phyloP scores from a whole-genome alignment of 805 yeast genomes.

The Ogataea paradorogensis region DNA sequence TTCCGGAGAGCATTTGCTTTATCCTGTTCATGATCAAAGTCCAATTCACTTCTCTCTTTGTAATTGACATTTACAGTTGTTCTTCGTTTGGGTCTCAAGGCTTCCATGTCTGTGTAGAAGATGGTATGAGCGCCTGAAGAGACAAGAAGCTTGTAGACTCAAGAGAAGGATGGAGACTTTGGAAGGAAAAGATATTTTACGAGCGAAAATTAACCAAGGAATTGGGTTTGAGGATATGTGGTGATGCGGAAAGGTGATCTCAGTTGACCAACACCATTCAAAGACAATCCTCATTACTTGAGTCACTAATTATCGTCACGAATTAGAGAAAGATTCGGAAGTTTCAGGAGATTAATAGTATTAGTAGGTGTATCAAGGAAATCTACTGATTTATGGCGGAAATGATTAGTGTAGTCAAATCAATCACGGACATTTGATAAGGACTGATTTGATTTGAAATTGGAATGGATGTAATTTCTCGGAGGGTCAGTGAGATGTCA shows the following conservation, averaged over 20 bases:
- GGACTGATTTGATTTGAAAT: no score
- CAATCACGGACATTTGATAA: no score
- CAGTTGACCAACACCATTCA: neutral
- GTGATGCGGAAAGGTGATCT: neutral
- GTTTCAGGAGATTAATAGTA: no score
- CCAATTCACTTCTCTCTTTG: slow-evolving; percentile 32
- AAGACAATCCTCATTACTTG: no score
- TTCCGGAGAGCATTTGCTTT: slow-evolving; percentile 2
- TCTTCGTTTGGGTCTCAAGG: slow-evolving; percentile 31
- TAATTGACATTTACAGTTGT: slow-evolving; percentile 33
- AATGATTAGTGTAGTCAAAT: no score
- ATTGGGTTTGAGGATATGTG: neutral
- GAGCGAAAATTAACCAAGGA: slow-evolving; percentile 3
- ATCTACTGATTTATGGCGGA: no score
- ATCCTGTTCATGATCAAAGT: slow-evolving; percentile 17
- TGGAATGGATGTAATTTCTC: no score
- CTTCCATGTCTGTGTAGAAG: slow-evolving; percentile 8
- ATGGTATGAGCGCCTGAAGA: neutral
- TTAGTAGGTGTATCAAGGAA: no score
- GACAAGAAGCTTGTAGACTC: neutral
- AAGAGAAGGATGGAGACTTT: slow-evolving; percentile 1
- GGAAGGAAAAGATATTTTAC: slow-evolving; percentile 7
- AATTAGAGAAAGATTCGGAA: no score
- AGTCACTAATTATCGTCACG: no score
- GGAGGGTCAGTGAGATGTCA: no score